Evolutionary conservation across 108 stramenopile genomes (phyloP).

Genomic region (Skeletonema grethae): DNA sequence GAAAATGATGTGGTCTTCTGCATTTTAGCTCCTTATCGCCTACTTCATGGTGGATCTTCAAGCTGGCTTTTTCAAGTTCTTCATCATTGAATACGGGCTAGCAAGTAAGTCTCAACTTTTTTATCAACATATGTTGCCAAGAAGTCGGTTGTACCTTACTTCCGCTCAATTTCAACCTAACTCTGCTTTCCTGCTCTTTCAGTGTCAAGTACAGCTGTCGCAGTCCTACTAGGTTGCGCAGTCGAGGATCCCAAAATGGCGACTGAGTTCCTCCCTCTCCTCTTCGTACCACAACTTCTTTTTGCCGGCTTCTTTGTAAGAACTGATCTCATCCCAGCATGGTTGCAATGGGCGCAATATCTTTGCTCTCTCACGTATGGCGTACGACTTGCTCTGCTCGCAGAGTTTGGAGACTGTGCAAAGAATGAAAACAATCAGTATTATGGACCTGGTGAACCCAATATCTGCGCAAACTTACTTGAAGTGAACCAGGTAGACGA

Average conservation of each 20-base stretch:
- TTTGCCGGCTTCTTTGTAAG: constrained; percentile 84
- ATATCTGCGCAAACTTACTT: constrained; percentile 58
- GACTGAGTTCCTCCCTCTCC: constrained; percentile 66
- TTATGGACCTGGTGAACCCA: constrained; percentile 4
- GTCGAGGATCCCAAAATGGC: constrained; percentile 74
- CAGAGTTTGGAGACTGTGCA: constrained; percentile 65
- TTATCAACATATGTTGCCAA: background rate
- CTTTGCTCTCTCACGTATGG: constrained; percentile 72
- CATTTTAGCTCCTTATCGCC: constrained; percentile 25
- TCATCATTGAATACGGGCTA: constrained; percentile 51
- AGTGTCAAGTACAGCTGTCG: constrained; percentile 44
- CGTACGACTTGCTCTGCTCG: constrained; percentile 52
- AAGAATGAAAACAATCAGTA: background rate
- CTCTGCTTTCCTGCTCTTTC: background rate
- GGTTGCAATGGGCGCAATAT: constrained; percentile 78
- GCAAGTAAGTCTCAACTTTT: constrained; percentile 53
- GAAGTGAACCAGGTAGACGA: constrained; percentile 30
- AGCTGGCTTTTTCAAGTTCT: constrained; percentile 54
- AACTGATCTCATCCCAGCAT: constrained; percentile 65
- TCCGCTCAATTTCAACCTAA: background rate
- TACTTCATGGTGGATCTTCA: constrained; percentile 69
- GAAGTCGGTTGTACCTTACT: background rate
- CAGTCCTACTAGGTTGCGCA: constrained; percentile 65
- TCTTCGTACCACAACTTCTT: constrained; percentile 88
- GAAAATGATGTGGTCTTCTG: background rate